Evolutionary conservation across 2,329 filamentous ascomycete species (phyloP).

Genomic region (Truncatella angustata): DNA sequence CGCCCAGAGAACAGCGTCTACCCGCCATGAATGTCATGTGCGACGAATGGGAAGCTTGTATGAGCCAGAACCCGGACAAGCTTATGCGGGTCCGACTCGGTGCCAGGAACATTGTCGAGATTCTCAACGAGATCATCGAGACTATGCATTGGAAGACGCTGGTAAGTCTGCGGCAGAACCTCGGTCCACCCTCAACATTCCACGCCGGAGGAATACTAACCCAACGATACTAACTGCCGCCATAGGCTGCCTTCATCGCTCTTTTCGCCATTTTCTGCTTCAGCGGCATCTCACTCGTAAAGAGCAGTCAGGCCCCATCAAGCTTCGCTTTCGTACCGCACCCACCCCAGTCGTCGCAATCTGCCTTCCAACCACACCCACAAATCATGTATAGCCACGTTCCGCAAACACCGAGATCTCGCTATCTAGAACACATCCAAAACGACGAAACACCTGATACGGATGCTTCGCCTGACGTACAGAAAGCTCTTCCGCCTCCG

Average conservation of each 20-base stretch:
- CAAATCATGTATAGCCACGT: slow-evolving; percentile 25
- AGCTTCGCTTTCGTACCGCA: slow-evolving; percentile 17
- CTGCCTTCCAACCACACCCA: slow-evolving; percentile 11
- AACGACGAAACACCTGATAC: slow-evolving; percentile 40
- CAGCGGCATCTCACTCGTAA: slow-evolving; percentile 28
- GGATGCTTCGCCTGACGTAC: slow-evolving; percentile 45
- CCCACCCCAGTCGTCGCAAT: slow-evolving; percentile 15
- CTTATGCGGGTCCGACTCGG: slow-evolving; percentile 79
- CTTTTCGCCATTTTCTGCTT: slow-evolving; percentile 26
- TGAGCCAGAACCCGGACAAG: slow-evolving; percentile 76
- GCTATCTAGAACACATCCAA: slow-evolving; percentile 17
- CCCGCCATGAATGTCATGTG: slow-evolving; percentile 75
- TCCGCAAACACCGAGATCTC: slow-evolving; percentile 26
- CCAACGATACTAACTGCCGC: slow-evolving; percentile 14
- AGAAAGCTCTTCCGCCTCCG: slow-evolving; percentile 38
- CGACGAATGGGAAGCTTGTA: slow-evolving; percentile 80
- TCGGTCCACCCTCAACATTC: background rate
- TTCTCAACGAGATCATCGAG: slow-evolving; percentile 91
- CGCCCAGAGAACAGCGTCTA: slow-evolving; percentile 56
- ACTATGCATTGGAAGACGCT: slow-evolving; percentile 80
- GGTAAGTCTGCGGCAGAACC: slow-evolving; percentile 35
- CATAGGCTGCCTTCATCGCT: slow-evolving; percentile 24
- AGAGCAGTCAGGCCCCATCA: slow-evolving; percentile 17
- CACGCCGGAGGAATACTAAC: no score
- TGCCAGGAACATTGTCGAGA: slow-evolving; percentile 84